phyloP scores from a whole-genome alignment of 139 green algal species.

The Gonium pectorale region DNA sequence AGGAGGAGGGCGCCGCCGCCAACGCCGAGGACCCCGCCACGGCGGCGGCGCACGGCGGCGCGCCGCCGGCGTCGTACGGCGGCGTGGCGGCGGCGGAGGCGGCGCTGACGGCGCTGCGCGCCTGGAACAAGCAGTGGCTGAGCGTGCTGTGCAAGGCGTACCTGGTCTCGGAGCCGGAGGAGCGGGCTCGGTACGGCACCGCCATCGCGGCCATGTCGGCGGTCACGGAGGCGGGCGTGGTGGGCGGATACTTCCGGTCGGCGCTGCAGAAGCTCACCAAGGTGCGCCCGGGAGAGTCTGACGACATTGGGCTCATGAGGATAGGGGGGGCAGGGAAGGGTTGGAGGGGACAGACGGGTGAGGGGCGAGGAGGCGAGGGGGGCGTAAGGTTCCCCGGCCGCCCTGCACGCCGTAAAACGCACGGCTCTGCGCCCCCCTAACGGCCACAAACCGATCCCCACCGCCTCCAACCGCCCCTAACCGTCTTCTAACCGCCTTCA shows the following conservation, averaged over 20 bases:
- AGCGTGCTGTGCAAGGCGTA: slow-evolving; percentile 68
- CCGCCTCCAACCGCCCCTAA: too few species aligned
- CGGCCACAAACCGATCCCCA: too few species aligned
- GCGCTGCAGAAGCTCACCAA: slow-evolving; percentile 53
- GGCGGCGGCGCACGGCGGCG: slow-evolving; percentile 47
- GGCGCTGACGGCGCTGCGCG: slow-evolving; percentile 69
- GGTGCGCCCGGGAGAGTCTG: neutral
- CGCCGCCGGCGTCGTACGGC: slow-evolving; percentile 43
- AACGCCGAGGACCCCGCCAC: slow-evolving; percentile 13
- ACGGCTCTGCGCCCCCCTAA: too few species aligned
- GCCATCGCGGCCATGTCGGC: slow-evolving; percentile 79
- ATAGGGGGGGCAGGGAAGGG: too few species aligned
- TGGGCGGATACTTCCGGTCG: slow-evolving; percentile 76
- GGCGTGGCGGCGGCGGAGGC: slow-evolving; percentile 43
- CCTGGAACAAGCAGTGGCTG: slow-evolving; percentile 85
- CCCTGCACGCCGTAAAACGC: too few species aligned
- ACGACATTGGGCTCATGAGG: too few species aligned
- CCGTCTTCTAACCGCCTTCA: too few species aligned
- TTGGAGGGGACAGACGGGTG: too few species aligned
- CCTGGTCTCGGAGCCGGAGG: slow-evolving; percentile 63
- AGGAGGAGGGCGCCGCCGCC: slow-evolving; percentile 30
- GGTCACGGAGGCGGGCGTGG: slow-evolving; percentile 58
- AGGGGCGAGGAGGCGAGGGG: too few species aligned
- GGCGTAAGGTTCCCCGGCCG: too few species aligned
- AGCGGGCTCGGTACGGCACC: slow-evolving; percentile 59